Percentiles rank a stretch among this genome's conserved stretches.
These are phyloP conservation scores for Solanum neorickii DNA, from an alignment of 257 asterid genomes.

Conservation along the genomic window DNA sequence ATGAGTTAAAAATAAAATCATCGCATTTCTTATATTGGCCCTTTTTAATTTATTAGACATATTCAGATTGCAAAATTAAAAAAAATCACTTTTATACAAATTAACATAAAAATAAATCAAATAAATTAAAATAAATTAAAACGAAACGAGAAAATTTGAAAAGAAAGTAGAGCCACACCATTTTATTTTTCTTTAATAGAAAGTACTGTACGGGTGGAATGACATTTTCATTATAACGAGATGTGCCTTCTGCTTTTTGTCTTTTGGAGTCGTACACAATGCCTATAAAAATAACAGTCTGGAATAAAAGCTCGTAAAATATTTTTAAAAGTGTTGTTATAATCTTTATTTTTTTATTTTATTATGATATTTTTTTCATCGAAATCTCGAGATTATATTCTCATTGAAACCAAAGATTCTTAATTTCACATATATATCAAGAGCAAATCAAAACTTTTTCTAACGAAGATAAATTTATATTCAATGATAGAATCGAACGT, in stretches of 20 bases:
- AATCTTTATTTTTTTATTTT: neutral
- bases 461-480: neutral
- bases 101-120: neutral
- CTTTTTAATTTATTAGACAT: no score
- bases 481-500: neutral
- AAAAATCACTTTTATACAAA: rapidly evolving
- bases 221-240: neutral
- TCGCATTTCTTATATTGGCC: neutral
- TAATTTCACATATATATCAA: neutral
- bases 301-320: neutral
- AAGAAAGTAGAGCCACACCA: neutral
- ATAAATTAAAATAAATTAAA: no score
- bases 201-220: neutral
- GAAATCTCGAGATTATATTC: neutral
- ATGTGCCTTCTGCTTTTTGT: neutral
- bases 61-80: no score
- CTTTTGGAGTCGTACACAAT: neutral
- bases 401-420: neutral
- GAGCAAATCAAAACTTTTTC: neutral
- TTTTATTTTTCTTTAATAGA: neutral
- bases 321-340: neutral
- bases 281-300: neutral
- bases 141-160: neutral
- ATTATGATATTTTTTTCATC: rapidly evolving
- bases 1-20: neutral